Conservation (phyloP, 1,139 yeast genomes). For the Geotrichum phurueaensis region DNA sequence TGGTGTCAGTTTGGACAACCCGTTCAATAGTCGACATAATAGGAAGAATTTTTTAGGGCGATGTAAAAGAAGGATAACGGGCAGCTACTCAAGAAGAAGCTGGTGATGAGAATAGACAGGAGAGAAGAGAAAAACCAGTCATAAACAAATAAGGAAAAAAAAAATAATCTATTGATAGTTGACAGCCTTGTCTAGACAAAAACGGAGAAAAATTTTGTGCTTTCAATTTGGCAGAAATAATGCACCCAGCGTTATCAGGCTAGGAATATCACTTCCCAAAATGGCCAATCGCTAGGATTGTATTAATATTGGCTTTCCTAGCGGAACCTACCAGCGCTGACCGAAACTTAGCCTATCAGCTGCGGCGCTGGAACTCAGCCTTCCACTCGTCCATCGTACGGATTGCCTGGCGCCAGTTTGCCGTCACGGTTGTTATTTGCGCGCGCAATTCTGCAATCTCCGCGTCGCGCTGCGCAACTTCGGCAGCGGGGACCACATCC, state of each 20-base stretch:
- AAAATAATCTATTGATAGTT: background rate
- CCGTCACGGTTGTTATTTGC: conserved; percentile 27
- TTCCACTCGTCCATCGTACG: conserved; percentile 33
- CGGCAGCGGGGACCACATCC: conserved; percentile 26
- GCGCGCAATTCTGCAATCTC: conserved; percentile 22
- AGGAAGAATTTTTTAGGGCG: background rate
- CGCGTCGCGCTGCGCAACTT: conserved; percentile 23
- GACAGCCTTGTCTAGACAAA: background rate
- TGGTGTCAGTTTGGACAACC: background rate
- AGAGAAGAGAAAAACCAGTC: background rate
- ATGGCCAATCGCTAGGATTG: background rate
- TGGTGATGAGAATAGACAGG: background rate
- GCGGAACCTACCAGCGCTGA: background rate
- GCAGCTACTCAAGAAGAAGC: background rate
- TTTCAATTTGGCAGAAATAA: background rate
- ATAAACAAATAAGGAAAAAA: background rate
- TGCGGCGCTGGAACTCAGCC: background rate
- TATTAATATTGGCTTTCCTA: background rate
- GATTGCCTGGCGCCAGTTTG: conserved; percentile 29
- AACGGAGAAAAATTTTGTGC: background rate
- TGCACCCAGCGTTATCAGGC: background rate
- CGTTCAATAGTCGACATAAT: background rate
- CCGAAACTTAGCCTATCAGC: background rate
- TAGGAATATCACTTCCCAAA: background rate
- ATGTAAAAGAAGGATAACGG: background rate